phyloP scores from a whole-genome alignment of 257 asterid genomes.

The Jacaranda mimosifolia region DNA sequence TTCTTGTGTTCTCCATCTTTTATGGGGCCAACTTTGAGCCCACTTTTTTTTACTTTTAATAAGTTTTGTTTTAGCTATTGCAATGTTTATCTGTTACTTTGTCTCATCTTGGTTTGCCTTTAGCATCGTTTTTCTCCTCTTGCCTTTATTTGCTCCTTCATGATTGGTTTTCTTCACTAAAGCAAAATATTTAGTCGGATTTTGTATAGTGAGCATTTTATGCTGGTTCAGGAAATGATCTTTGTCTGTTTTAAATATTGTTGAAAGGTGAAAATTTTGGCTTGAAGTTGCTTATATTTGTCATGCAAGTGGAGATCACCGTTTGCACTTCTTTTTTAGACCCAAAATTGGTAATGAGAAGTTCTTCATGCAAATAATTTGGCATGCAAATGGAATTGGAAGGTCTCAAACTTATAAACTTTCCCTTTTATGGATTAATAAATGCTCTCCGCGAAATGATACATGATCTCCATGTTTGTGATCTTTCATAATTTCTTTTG shows the following conservation, averaged over 20 bases:
- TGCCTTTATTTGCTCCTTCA: background rate
- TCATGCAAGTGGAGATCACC: background rate
- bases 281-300: background rate
- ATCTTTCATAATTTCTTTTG: background rate
- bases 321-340: constrained; percentile 11
- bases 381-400: background rate
- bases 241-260: background rate
- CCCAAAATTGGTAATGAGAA: background rate
- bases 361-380: background rate
- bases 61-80: background rate
- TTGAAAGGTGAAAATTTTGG: background rate
- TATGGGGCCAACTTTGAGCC: background rate
- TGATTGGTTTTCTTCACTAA: constrained; percentile 12
- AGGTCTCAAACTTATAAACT: background rate
- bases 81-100: constrained; percentile 5
- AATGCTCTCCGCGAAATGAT: background rate
- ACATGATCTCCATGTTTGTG: background rate
- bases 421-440: background rate
- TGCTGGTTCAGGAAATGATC: constrained; percentile 24
- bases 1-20: constrained; percentile 18
- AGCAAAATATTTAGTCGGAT: constrained; percentile 3
- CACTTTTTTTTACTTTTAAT: constrained; percentile 25
- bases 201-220: background rate
- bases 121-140: constrained; percentile 8
- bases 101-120: constrained; percentile 26